Conservation (phyloP, 352 stramenopile genomes). For the Pythium oligandrum region DNA sequence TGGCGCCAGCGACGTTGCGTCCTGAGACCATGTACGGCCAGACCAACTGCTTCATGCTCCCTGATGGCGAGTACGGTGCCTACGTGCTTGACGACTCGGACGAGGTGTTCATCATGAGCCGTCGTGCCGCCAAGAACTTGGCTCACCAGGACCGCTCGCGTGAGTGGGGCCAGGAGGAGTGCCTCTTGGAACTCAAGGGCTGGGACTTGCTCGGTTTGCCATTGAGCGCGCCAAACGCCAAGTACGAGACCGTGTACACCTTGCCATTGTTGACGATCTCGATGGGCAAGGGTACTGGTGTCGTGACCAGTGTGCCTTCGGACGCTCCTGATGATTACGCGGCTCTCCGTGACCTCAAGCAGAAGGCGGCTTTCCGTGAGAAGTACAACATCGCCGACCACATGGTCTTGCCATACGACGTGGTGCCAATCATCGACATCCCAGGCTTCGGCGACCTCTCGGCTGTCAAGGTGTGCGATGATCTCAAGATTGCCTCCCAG, state of each 20-base stretch:
- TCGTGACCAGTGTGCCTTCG: slow-evolving; percentile 98
- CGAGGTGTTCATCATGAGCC: slow-evolving; percentile 96
- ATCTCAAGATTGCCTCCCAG: slow-evolving; percentile 97
- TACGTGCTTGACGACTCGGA: slow-evolving; percentile 93
- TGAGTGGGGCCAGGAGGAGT: slow-evolving; percentile 87
- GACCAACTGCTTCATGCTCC: slow-evolving; percentile 99
- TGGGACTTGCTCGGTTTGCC: slow-evolving; percentile 96
- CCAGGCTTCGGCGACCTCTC: slow-evolving; percentile 96
- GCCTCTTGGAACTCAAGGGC: slow-evolving; percentile 90
- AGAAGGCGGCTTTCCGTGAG: slow-evolving; percentile 96
- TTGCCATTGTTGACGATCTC: slow-evolving; percentile 99
- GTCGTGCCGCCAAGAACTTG: slow-evolving; percentile 91
- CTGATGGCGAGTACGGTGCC: slow-evolving; percentile 97
- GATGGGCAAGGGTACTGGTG: slow-evolving; percentile 99
- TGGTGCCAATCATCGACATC: slow-evolving; percentile 99
- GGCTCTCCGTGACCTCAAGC: slow-evolving; percentile 97
- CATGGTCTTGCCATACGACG: slow-evolving; percentile 97
- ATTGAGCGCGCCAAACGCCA: slow-evolving; percentile 93
- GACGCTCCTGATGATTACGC: slow-evolving; percentile 99
- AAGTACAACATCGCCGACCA: slow-evolving; percentile 98
- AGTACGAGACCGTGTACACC: slow-evolving; percentile 99
- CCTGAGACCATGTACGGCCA: slow-evolving; percentile 99
- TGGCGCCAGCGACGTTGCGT: slow-evolving; percentile 97
- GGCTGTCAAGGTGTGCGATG: slow-evolving; percentile 95
- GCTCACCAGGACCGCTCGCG: slow-evolving; percentile 93